Evolutionary conservation across 2,329 filamentous ascomycete genomes (phyloP), one percentile per base, ranked within the genome.

Genomic region (Chaetomiaceae sp.): DNA sequence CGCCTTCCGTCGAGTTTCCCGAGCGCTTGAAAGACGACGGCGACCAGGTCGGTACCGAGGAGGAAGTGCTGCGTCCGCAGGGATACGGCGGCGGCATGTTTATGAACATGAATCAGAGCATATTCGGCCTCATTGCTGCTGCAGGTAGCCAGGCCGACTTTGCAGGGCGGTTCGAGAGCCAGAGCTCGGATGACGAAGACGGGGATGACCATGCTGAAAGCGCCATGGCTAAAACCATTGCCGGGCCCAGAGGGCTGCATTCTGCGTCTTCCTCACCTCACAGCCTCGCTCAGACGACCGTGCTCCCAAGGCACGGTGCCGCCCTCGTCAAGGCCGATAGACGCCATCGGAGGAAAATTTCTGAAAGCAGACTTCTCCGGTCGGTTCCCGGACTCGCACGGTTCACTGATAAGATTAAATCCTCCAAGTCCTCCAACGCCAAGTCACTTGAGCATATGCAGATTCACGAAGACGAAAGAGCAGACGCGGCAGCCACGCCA

Each of bases 121-220:
- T 97, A 51, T 95, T 96, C 68, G 90, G 90, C 49, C 82, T 97
- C 71, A 91, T 97, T 61, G 89, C 91, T 6, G 89, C 90, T 14
- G 90, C 90, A 33, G 89, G 90, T 6, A 91, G 89, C 27, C 84
- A 83, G 54, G 85, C 87, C 47, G 87, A 95, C 70, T 90, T 95
- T 65, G 85, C 89, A 68, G 80, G 87, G 54, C 82, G 87, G 33
- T 92, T 94, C 68, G 87, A 90, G 64, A 86, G 74, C 45, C 77
- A 87, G 60, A 90, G 87, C 36, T 94, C 89, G 62, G 90, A 90
- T 59, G 88, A 92, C 29, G 77, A n/a, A n/a, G n/a, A n/a, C n/a
- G n/a, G n/a, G n/a, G n/a, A 77, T 29, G 76, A 77, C 16, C 69
- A 68, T 3, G 70, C 71, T 33, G 55, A 65, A 9, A 47, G 25